Evolutionary conservation across 805 yeast genomes (phyloP).

Genomic region (Lipomyces japonicus): DNA sequence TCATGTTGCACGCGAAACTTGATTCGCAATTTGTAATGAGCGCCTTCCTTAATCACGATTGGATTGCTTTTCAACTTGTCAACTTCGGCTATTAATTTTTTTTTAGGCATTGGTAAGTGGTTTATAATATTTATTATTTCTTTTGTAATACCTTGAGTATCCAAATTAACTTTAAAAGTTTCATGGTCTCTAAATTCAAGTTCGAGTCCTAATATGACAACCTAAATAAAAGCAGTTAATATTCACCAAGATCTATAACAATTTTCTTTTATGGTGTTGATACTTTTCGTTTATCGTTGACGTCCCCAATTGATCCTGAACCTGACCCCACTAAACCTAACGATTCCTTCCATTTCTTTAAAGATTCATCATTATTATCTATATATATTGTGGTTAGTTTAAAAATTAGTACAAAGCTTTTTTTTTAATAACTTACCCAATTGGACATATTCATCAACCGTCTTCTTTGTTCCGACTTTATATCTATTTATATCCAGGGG

Average conservation of each 20-base stretch:
- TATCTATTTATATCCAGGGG: constrained; percentile 37
- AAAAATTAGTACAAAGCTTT: not conserved
- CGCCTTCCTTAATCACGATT: constrained; percentile 73
- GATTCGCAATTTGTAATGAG: constrained; percentile 66
- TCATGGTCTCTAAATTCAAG: constrained; percentile 63
- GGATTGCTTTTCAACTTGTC: constrained; percentile 58
- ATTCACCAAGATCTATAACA: not conserved
- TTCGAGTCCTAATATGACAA: constrained; percentile 74
- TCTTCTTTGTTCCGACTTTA: constrained; percentile 63
- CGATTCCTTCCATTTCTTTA: constrained; percentile 88
- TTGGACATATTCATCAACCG: constrained; percentile 75
- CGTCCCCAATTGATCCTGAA: constrained; percentile 49
- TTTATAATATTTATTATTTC: no score
- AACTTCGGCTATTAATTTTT: constrained; percentile 48
- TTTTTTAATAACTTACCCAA: constrained; percentile 36
- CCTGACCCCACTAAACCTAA: constrained; percentile 52
- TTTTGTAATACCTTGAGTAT: constrained; percentile 48
- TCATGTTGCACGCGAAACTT: constrained; percentile 85
- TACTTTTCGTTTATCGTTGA: constrained; percentile 58
- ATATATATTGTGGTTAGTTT: not conserved
- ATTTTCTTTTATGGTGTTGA: not conserved
- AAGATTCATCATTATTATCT: constrained; percentile 86
- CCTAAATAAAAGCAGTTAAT: constrained; percentile 42
- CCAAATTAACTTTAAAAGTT: constrained; percentile 67
- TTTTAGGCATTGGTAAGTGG: no score